phyloP scores from a whole-genome alignment of 345 rosid species.

The Acer yangbiense region DNA sequence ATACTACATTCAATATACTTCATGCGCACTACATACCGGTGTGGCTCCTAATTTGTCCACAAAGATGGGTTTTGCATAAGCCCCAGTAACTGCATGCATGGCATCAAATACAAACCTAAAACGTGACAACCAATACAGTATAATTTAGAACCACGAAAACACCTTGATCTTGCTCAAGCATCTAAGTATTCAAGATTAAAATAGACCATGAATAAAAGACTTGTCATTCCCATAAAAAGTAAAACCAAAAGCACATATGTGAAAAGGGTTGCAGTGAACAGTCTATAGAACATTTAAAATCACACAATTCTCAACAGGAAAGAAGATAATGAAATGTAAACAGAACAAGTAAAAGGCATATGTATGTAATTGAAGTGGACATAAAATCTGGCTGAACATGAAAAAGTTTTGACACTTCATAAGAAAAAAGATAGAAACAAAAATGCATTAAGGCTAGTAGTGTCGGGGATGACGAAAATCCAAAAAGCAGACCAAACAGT shows the following conservation, averaged over 20 bases:
- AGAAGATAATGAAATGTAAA: not conserved
- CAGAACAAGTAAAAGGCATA: not conserved
- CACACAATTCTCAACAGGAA: not conserved
- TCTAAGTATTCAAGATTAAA: constrained; percentile 10
- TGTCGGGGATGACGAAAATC: not conserved
- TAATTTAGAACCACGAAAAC: not conserved
- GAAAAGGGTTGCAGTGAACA: not conserved
- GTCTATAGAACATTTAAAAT: not conserved
- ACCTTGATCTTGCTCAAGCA: constrained; percentile 1
- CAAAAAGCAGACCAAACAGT: not conserved
- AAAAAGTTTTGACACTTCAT: not conserved
- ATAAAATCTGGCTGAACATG: not conserved
- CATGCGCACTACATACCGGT: constrained; percentile 42
- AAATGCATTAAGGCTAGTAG: not conserved
- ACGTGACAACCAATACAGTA: constrained; percentile 10
- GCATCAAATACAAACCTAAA: constrained; percentile 86
- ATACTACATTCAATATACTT: constrained; percentile 21
- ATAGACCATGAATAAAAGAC: constrained; percentile 1
- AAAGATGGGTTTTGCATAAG: constrained; percentile 91
- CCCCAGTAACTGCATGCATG: constrained; percentile 98
- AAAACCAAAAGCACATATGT: not conserved
- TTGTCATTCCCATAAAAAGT: not conserved
- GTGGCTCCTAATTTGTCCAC: constrained; percentile 82
- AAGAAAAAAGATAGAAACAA: not conserved
- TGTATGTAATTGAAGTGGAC: not conserved